Evolutionary conservation across 345 rosid genomes (phyloP), one percentile per base, ranked within the genome.

Genomic region (Iberis pinnata): DNA sequence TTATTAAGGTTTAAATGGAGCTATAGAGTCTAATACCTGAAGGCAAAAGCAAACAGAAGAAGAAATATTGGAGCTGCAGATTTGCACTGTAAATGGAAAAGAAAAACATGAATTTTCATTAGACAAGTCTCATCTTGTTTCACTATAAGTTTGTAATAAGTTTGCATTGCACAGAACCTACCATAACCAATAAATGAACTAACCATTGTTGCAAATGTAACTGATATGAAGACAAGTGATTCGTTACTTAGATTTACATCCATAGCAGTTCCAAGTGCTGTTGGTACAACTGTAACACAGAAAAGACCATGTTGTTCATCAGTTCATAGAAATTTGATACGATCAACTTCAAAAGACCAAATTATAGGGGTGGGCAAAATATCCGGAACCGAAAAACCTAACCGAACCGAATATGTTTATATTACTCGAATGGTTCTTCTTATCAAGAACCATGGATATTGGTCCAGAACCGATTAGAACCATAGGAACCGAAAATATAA

Each of bases 201-300:
- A 58, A 88, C 99, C 99, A 92, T 92, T 60, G 99, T 92, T 37
- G 97, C 95, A 81, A 92, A 92, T 6, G 99, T 88, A 60, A 88
- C 97, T 37, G 99, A 85, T 80, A 92, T 83, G 74, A 88, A 85
- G 70, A 92, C 94, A 64, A 92, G 95, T 68, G 99, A 92, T 64
- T 71, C 97, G 26, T 92, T 92, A 82, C 97, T 92, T 71, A 92
- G 78, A 71, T 88, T 80, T 67, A 92, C 74, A 74, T 88, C 99
- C 90, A 92, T 63, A 49, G 99, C 99, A 43, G 99, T 88, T 71
- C 84, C 92, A 71, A 93, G 81, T 55, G 97, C 99, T 12, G 94
- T 88, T 13, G 99, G 97, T 76, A 93, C 90, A 86, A 88, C 99
- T 93, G 98, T n/a, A n/a, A 78, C 74, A 76, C 76, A 83, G 77